These are phyloP conservation scores for Penicillium hesseltinei DNA, from an alignment of 2,329 filamentous ascomycete genomes.

Conservation along the genomic window DNA sequence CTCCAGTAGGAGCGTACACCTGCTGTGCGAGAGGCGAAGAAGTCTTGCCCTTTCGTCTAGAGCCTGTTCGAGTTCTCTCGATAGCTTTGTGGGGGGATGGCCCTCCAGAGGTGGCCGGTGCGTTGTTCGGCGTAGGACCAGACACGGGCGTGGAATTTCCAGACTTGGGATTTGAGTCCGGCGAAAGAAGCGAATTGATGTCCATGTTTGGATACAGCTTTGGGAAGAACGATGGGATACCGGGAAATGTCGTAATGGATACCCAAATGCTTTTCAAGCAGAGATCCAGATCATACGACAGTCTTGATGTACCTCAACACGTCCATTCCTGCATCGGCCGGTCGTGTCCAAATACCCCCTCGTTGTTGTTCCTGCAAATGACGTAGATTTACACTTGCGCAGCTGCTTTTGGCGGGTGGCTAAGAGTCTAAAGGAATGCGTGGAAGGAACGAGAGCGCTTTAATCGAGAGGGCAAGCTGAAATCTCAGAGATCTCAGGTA, in stretches of 20 bases:
- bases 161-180: slow-evolving; percentile 42
- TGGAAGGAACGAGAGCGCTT: slow-evolving; percentile 4
- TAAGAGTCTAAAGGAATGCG: neutral
- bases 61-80: slow-evolving; percentile 36
- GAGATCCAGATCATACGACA: slow-evolving; percentile 30
- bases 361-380: slow-evolving; percentile 10
- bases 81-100: slow-evolving; percentile 39
- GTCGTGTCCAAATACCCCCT: slow-evolving; percentile 23
- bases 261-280: slow-evolving; percentile 20
- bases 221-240: slow-evolving; percentile 9
- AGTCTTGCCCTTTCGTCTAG: slow-evolving; percentile 35
- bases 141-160: slow-evolving; percentile 33
- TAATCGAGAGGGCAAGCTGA: slow-evolving; percentile 11
- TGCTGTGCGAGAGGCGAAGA: slow-evolving; percentile 46
- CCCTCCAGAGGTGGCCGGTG: slow-evolving; percentile 24
- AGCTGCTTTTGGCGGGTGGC: neutral
- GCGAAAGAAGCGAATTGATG: slow-evolving; percentile 48
- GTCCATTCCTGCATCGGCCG: slow-evolving; percentile 37
- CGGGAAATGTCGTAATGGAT: slow-evolving; percentile 13
- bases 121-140: slow-evolving; percentile 28
- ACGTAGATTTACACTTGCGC: slow-evolving; percentile 11
- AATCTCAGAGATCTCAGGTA: slow-evolving; percentile 1
- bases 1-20: slow-evolving; percentile 39
- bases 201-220: slow-evolving; percentile 38
- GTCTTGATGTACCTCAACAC: slow-evolving; percentile 32